A percentile compares a stretch with the other conserved stretches of the same genome.
Conservation (phyloP, 2,329 filamentous ascomycete genomes). For the Dactylella cylindrospora region DNA sequence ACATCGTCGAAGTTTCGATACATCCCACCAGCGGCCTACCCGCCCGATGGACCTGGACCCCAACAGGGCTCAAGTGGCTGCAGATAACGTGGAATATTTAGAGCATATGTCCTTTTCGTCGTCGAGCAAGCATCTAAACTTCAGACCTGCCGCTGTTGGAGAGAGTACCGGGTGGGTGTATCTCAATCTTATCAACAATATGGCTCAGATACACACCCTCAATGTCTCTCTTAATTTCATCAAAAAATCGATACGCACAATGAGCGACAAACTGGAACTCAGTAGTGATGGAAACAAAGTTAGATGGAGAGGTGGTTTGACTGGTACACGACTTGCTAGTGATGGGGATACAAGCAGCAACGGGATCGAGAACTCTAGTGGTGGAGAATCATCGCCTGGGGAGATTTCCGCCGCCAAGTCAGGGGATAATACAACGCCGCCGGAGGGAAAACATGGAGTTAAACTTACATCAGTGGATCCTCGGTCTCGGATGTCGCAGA, state of each 20-base stretch:
- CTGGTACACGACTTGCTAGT: conserved; percentile 66
- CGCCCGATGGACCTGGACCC: conserved; percentile 75
- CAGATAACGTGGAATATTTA: conserved; percentile 78
- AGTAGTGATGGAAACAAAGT: conserved; percentile 77
- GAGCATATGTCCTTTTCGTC: conserved; percentile 68
- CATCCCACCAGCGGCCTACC: conserved; percentile 70
- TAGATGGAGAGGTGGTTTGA: conserved; percentile 71
- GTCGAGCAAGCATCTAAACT: conserved; percentile 60
- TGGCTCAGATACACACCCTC: conserved; percentile 82
- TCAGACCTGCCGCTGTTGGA: conserved; percentile 59
- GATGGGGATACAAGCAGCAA: conserved; percentile 60
- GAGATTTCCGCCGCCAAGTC: conserved; percentile 54
- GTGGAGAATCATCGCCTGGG: conserved; percentile 54
- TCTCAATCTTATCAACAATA: conserved; percentile 74
- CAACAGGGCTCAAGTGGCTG: conserved; percentile 71
- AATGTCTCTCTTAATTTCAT: conserved; percentile 80
- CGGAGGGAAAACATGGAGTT: conserved; percentile 50
- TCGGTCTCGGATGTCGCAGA: conserved; percentile 35
- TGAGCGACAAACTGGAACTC: conserved; percentile 74
- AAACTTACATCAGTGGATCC: conserved; percentile 52
- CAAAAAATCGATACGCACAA: conserved; percentile 67
- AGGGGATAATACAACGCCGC: conserved; percentile 51
- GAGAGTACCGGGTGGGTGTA: conserved; percentile 78
- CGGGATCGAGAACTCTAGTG: conserved; percentile 52
- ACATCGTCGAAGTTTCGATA: conserved; percentile 9